Evolutionary conservation across 108 stramenopile genomes (phyloP).

Genomic region (Fistulifera pelliculosa): DNA sequence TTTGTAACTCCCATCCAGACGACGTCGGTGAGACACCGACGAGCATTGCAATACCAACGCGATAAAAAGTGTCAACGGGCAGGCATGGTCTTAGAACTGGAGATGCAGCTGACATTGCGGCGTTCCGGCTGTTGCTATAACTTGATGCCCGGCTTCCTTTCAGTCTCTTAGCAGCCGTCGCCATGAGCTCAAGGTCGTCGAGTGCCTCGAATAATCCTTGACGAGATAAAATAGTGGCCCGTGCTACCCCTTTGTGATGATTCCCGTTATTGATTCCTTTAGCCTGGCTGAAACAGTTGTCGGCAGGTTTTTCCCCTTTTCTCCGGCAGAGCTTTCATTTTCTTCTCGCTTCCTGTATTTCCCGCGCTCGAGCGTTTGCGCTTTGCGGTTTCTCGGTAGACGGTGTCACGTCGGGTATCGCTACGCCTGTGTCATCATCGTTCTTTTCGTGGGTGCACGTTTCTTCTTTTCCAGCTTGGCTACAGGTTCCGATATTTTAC

Average conservation of each 20-base stretch:
- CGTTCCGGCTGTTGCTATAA: neutral
- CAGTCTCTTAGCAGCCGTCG: neutral
- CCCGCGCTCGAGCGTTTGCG: constrained; percentile 9
- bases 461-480: constrained; percentile 50
- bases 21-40: constrained; percentile 46
- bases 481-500: constrained; percentile 41
- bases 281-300: constrained; percentile 2
- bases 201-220: neutral
- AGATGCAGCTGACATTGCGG: neutral
- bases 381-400: constrained; percentile 13
- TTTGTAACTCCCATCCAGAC: constrained; percentile 55
- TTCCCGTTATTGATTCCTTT: constrained; percentile 21
- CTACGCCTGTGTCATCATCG: constrained; percentile 13
- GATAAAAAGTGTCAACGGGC: neutral
- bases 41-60: constrained; percentile 41
- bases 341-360: constrained; percentile 7
- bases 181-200: neutral
- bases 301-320: constrained; percentile 3
- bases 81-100: constrained; percentile 14
- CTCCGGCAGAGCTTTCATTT: constrained; percentile 6
- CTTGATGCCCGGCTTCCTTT: neutral
- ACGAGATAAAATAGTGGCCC: constrained; percentile 8
- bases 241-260: constrained; percentile 26
- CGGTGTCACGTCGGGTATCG: constrained; percentile 14
- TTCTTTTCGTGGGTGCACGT: constrained; percentile 24